Evolutionary conservation across 169 alveolate genomes (phyloP).

Genomic region (Eimeria acervulina): DNA sequence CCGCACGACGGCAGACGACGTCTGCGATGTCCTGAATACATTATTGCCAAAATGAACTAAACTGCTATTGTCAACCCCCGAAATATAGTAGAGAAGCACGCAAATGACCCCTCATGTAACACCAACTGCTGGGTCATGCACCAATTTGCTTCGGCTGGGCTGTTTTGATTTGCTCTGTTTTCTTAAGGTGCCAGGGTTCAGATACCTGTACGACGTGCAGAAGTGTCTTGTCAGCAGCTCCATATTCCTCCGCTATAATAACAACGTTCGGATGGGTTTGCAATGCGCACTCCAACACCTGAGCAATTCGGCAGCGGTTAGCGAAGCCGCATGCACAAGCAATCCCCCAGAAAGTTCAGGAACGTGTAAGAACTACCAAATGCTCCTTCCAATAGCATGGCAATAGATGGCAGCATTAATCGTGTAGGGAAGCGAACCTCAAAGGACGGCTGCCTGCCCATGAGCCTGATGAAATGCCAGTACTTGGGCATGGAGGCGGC

Average conservation of each 20-base stretch:
- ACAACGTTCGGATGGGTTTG: slow-evolving; percentile 98
- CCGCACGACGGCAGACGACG: slow-evolving; percentile 97
- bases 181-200: background rate
- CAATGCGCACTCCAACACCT: slow-evolving; percentile 96
- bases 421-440: slow-evolving; percentile 86
- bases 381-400: background rate
- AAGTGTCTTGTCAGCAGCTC: slow-evolving; percentile 96
- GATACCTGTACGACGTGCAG: slow-evolving; percentile 93
- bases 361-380: background rate
- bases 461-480: slow-evolving; percentile 98
- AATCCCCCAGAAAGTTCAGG: background rate
- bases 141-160: background rate
- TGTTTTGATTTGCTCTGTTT: background rate
- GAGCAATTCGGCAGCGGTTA: background rate
- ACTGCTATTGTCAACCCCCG: background rate
- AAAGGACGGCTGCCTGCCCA: slow-evolving; percentile 96
- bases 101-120: background rate
- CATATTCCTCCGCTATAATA: slow-evolving; percentile 97
- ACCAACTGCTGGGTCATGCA: background rate
- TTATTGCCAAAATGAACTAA: background rate
- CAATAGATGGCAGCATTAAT: background rate
- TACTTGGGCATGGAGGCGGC: slow-evolving; percentile 98
- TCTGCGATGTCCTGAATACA: slow-evolving; percentile 95
- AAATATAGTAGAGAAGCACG: background rate
- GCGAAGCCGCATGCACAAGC: background rate